Evolutionary conservation across 345 rosid genomes (phyloP), one percentile per base, ranked within the genome.

Genomic region (Eucalyptus pauciflora): DNA sequence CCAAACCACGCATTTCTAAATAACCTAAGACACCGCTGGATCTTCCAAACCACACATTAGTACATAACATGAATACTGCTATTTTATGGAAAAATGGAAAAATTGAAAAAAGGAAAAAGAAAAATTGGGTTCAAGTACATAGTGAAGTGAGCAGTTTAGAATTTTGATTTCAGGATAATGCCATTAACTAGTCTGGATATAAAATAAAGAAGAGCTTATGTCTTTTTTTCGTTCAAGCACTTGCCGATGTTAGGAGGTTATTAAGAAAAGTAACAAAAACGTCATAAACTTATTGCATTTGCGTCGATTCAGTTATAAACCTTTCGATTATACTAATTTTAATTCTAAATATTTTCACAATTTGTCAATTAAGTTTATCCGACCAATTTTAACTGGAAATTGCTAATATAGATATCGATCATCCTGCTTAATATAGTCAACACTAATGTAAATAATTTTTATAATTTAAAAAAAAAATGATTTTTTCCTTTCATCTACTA

Each of bases 241-340:
- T 69, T 9, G 45, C 10, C 3, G 2, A 20, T 69, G 43, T 69
- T 33, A 69, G 2, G 2, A 27, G 31, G 27, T 60, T 31, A 27
- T 27, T 60, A 13, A 29, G 29, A 56, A 56, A 56, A 56, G 56
- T 22, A 2, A 22, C 62, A 22, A 24, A 56, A 56, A 56, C 11
- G 0, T 24, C 5, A 1, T 56, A 56, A 56, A 56, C 18, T 56
- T 52, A 52, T 52, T 52, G 0, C 4, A 52, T 25, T 52, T 52
- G 24, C 24, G 4, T 9, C 11, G 1, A 56, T 56, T 56, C 12
- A 22, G 0, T 56, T 1, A 22, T 56, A 8, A 56, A 56, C 3
- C 0, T 56, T 56, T 56, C 11, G 24, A 56, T 56, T 56, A 56
- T 56, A 9, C 12, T 24, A 56, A 56, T 56, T 54, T 56, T 56